Base-by-base conservation (phyloP, 31 red algal genomes). In the Bonnemaisonia californica region DNA sequence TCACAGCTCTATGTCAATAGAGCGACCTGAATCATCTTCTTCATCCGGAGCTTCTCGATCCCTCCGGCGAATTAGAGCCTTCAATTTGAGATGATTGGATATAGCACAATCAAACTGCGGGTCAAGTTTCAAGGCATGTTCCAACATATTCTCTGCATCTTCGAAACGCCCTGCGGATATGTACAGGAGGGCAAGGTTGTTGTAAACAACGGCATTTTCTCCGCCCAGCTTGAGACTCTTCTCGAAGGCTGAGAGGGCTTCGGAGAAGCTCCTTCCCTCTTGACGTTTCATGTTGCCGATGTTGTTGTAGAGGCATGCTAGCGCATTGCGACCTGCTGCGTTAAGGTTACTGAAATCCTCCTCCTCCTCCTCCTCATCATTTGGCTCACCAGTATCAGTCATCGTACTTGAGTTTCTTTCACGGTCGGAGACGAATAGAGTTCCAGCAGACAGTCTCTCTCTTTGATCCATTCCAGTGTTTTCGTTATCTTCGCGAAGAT, bases 271-370 rank as follows among this genome's bases (percentile, higher is more conserved):
- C 13, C 71, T 60, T n/a, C 82, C 77, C 42, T 95, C 79, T 62
- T 95, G 92, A 27, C 92, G 80, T 74, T 77, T 79, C 37, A 90
- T 42, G 34, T 90, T 95, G 31, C 80, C 87, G 31, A 95, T 41
- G 66, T 95, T 95, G 57, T 89, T 95, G 35, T 88, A 95, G 59
- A 95, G 26, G 5, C 81, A 82, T 36, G 92, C 86, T 30, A 91
- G 57, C 45, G 76, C 81, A 32, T 68, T 34, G 31, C 60, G 79
- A 32, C 80, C 78, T n/a, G 80, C 41, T 24, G 24, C 48, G 60
- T 75, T 77, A 63, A 85, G 30, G 13, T 85, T 42, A 26, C 33
- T 41, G 16, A 70, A 26, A n/a, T 65, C 34, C 27, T 79, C 65
- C n/a, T 87, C 83, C 27, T 27, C 81, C 40, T 29, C 32, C 39